A percentile compares a stretch with the other conserved stretches of the same genome.
These are phyloP conservation scores for Parasitella parasitica DNA, from an alignment of 371 early-diverging fungal genomes.

Conservation along the genomic window DNA sequence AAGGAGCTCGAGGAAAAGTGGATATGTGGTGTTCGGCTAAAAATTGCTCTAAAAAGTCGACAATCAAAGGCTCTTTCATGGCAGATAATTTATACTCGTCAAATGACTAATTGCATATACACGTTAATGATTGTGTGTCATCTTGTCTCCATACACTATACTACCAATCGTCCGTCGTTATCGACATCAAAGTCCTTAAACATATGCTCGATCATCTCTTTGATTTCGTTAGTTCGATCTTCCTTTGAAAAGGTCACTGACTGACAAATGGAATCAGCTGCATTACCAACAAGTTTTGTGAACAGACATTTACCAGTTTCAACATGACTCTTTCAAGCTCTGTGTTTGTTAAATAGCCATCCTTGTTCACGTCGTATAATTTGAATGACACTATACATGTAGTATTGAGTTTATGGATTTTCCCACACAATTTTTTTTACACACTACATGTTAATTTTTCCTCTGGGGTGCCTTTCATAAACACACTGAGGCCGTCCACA, in stretches of 20 bases:
- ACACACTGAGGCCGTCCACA: constrained; percentile 74
- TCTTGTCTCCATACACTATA: not conserved
- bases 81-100: constrained; percentile 81
- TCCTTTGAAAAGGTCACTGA: constrained; percentile 66
- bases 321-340: constrained; percentile 75
- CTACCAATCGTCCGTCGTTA: constrained; percentile 76
- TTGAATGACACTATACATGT: constrained; percentile 71
- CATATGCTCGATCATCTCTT: constrained; percentile 67
- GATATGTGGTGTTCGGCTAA: constrained; percentile 52
- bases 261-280: constrained; percentile 25
- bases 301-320: constrained; percentile 69
- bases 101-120: constrained; percentile 56
- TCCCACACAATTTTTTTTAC: not conserved
- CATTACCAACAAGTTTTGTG: constrained; percentile 49
- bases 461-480: constrained; percentile 79
- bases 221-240: constrained; percentile 62
- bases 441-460: constrained; percentile 74
- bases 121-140: not conserved
- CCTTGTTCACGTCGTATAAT: constrained; percentile 79
- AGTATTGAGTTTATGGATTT: not conserved
- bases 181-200: constrained; percentile 87
- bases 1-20: constrained; percentile 10
- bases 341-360: constrained; percentile 73
- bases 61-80: constrained; percentile 82
- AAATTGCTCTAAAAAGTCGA: constrained; percentile 80